Base-by-base conservation (phyloP, 1,139 yeast genomes). In the Hemisphaericaspora subhashii region DNA sequence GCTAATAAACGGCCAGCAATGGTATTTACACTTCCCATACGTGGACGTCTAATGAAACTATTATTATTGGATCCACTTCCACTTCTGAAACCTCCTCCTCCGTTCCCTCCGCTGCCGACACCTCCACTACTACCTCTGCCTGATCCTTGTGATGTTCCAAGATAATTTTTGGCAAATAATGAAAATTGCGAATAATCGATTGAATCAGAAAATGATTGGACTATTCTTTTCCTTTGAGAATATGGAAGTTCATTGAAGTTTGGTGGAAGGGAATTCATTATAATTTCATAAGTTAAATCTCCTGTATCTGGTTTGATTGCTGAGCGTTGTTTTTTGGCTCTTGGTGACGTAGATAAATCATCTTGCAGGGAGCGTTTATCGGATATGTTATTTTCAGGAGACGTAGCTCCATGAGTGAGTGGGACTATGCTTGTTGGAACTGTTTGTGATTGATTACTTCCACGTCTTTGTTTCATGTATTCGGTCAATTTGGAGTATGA, bases 201-300 rank as follows among this genome's bases (percentile, higher is more conserved):
- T 26, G 70, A 66, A 1, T 85, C 86, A 17, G 82, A 72, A 31
- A 80, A 60, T 10, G 81, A 77, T 39, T 70, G 64, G 5, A 85
- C 70, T 23, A 80, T 51, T 50, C 72, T 79, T 45, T 79, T 78
- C 33, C 94, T 64, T 52, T 82, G 86, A 4, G 86, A 79, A 54
- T 83, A 84, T 0, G 90, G 87, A 42, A 83, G 63, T 12, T 78
- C 79, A 36, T 72, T 67, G 53, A 82, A 85, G 52, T 83, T 75
- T 1, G 72, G 64, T 0, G 94, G 92, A 28, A 81, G 59, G 42
- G 73, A 66, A 42, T 61, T 64, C 14, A 72, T 49, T 20, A 73
- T 60, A 33, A 56, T 46, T 43, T 69, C 74, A 50, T 66, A 70
- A 44, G 64, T 61, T 18, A 62, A 46, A 23, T 60, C 70, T 11